Conservation (phyloP, 148 eudicot genomes). For the Silene latifolia region DNA sequence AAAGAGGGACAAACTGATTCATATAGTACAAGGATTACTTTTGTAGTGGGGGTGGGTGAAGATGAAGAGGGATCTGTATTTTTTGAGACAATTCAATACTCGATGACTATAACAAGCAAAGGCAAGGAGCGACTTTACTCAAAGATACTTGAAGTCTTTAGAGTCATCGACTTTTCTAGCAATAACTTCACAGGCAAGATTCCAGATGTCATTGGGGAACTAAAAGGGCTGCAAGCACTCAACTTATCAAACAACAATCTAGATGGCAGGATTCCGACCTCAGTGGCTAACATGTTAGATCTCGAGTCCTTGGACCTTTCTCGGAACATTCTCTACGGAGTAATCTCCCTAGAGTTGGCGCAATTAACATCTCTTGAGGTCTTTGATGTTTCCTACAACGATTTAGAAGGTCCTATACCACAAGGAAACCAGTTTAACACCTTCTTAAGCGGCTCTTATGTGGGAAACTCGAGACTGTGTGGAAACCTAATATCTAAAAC, state of each 20-base stretch:
- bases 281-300: constrained; percentile 22
- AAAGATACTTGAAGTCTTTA: constrained; percentile 17
- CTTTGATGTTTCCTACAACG: constrained; percentile 33
- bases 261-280: constrained; percentile 25
- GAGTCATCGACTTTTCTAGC: constrained; percentile 39
- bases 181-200: constrained; percentile 40
- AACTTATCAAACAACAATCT: constrained; percentile 39
- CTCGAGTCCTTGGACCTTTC: constrained; percentile 42
- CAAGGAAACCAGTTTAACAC: constrained; percentile 28
- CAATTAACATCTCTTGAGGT: constrained; percentile 23
- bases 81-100: neutral
- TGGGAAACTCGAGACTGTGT: constrained; percentile 31
- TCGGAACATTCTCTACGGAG: constrained; percentile 32
- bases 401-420: constrained; percentile 30
- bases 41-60: neutral
- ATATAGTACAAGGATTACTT: neutral
- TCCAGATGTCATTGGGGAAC: constrained; percentile 23
- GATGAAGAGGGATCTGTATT: neutral
- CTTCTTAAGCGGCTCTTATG: constrained; percentile 25
- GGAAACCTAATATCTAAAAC: constrained; percentile 27
- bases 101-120: constrained; percentile 22
- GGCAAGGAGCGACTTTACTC: constrained; percentile 4
- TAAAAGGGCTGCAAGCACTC: constrained; percentile 30
- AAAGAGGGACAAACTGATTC: neutral
- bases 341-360: constrained; percentile 26